Conservation (phyloP, 495 filamentous ascomycete genomes). For the Geoglossum glabrum region DNA sequence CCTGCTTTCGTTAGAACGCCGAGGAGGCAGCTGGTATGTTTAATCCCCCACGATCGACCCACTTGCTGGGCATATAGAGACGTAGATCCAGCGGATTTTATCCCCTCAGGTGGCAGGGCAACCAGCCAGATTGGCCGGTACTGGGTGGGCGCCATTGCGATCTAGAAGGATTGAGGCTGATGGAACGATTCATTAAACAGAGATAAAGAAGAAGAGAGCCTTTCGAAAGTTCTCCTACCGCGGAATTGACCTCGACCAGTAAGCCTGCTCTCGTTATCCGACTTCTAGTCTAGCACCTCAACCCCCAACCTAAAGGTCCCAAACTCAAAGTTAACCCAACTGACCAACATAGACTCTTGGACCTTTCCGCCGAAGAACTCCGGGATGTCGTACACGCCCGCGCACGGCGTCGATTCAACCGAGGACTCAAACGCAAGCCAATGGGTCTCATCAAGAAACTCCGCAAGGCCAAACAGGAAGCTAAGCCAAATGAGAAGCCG, state of each 20-base stretch:
- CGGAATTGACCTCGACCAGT: slow-evolving; percentile 98
- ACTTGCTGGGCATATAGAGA: background rate
- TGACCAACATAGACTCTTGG: slow-evolving; percentile 52
- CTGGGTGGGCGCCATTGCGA: slow-evolving; percentile 9
- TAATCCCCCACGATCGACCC: background rate
- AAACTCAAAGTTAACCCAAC: background rate
- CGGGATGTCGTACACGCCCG: slow-evolving; percentile 98
- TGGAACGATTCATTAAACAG: slow-evolving; percentile 23
- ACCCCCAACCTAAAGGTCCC: background rate
- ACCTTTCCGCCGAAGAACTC: slow-evolving; percentile 95
- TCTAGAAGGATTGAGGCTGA: slow-evolving; percentile 23
- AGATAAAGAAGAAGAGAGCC: slow-evolving; percentile 97
- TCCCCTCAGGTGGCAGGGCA: background rate
- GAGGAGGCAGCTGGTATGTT: slow-evolving; percentile 80
- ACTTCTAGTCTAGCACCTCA: background rate
- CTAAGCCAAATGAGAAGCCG: slow-evolving; percentile 98
- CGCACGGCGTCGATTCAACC: slow-evolving; percentile 96
- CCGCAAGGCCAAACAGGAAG: slow-evolving; percentile 98
- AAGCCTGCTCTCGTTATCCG: slow-evolving; percentile 12
- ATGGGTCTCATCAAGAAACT: slow-evolving; percentile 99
- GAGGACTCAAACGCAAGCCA: slow-evolving; percentile 97
- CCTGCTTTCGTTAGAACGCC: slow-evolving; percentile 41
- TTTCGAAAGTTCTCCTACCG: slow-evolving; percentile 99
- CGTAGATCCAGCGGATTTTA: background rate
- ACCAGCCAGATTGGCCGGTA: background rate